Evolutionary conservation across 179 eudicot genomes (phyloP), one percentile per base, ranked within the genome.

Genomic region (Spinacia oleracea): DNA sequence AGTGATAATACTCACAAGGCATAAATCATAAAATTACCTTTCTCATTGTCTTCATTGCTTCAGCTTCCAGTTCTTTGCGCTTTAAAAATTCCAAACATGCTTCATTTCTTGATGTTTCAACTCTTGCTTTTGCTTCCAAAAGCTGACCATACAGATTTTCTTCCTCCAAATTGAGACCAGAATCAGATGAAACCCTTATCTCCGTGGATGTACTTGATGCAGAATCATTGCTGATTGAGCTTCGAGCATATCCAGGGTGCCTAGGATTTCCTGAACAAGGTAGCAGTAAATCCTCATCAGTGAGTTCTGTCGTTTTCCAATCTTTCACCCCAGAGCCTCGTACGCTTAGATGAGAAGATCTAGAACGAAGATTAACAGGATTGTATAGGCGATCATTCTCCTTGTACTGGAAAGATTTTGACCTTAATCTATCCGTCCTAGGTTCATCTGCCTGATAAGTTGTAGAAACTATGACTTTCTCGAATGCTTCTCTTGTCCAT

Each of bases 401-500:
- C 55, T 62, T 23, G 67, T 67, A 71, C 27, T 67, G 80, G 70
- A 83, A 77, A 25, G 91, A 88, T 70, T 73, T 78, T 81, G 91
- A 89, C 80, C 86, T 78, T 76, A 81, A 58, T 3, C 76, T 63
- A 66, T 71, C 81, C 60, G 80, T 72, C 51, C 31, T 35, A 60
- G 55, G 58, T 58, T 78, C 68, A 56, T 76, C 83, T 45, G 70
- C 62, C 60, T 75, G 83, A 78, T 65, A 34, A 50, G 23, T 29
- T 78, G 56, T 55, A 35, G 62, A 25, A 73, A 43, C 34, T 65
- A 78, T 66, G 55, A 77, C 64, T 71, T 66, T 76, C 46, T 76
- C 86, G 70, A 73, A 82, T 82, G 92, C 91, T 86, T 90, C 87
- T 84, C 86, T 87, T 73, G 89, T 92, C 97, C 95, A 90, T 12